A percentile compares a stretch with the other conserved stretches of the same genome.
Evolutionary conservation across 768 basidiomycete species (phyloP).

Genomic region (Phylloporus sp.): DNA sequence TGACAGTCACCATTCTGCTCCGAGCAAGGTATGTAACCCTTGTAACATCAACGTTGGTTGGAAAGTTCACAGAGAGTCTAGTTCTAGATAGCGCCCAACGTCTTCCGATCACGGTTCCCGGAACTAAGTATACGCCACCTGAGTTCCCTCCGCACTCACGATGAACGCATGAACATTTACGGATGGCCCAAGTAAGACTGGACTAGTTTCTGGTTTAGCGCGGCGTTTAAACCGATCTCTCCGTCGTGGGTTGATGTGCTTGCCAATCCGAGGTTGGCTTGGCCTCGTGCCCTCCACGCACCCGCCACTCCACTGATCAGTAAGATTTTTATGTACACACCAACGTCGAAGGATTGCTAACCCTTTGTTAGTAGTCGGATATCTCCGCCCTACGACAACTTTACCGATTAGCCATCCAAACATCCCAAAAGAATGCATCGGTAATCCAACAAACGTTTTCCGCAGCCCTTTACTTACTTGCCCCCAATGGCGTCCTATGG

Average conservation of each 20-base stretch:
- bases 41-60: neutral
- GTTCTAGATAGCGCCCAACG: too few species aligned
- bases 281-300: neutral
- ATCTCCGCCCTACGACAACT: constrained; percentile 1
- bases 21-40: neutral
- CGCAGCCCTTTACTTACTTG: neutral
- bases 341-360: neutral
- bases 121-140: neutral
- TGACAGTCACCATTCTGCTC: too few species aligned
- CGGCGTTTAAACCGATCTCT: too few species aligned
- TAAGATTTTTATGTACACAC: neutral
- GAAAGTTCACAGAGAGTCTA: neutral
- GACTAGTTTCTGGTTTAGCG: too few species aligned
- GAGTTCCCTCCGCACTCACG: neutral
- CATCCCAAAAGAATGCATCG: constrained; percentile 6
- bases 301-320: neutral
- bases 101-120: neutral
- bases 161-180: too few species aligned
- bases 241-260: too few species aligned
- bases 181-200: too few species aligned
- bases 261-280: neutral
- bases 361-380: neutral
- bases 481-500: constrained; percentile 17
- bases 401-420: neutral
- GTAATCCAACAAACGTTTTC: neutral